Evolutionary conservation across 1,284 basidiomycete species (phyloP).

Genomic region (Grifola frondosa): DNA sequence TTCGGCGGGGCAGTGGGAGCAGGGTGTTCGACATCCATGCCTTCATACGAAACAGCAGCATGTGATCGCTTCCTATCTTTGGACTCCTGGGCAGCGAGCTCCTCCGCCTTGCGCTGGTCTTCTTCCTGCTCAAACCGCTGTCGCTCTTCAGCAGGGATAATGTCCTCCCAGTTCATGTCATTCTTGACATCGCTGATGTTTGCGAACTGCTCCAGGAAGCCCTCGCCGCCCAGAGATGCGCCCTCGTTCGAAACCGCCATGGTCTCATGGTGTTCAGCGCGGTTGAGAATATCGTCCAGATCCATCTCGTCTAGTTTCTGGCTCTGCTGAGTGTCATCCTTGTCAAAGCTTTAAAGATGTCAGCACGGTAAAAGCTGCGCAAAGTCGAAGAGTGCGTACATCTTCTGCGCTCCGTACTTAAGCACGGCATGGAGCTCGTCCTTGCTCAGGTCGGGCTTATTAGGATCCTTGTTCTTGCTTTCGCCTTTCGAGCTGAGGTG

Average conservation of each 20-base stretch:
- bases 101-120: constrained; percentile 69
- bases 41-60: constrained; percentile 86
- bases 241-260: constrained; percentile 77
- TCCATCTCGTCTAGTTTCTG: constrained; percentile 99
- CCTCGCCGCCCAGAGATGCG: constrained; percentile 92
- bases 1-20: constrained; percentile 58
- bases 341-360: constrained; percentile 77
- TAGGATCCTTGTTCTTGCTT: constrained; percentile 60
- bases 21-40: constrained; percentile 84
- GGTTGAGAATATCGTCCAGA: constrained; percentile 95
- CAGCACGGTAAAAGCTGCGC: constrained; percentile 15
- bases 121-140: constrained; percentile 86
- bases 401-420: constrained; percentile 98
- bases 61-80: constrained; percentile 82
- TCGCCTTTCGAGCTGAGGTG: constrained; percentile 84
- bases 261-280: constrained; percentile 97
- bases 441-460: constrained; percentile 89
- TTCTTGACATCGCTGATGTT: constrained; percentile 98
- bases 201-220: constrained; percentile 94
- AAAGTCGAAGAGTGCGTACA: constrained; percentile 50
- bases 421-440: constrained; percentile 98
- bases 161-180: constrained; percentile 98
- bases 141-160: constrained; percentile 93
- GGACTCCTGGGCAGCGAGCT: constrained; percentile 61
- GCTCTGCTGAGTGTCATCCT: constrained; percentile 89